A percentile compares a stretch with the other conserved stretches of the same genome.
These are phyloP conservation scores for Mycocentrospora acerina DNA, from an alignment of 2,329 filamentous ascomycete genomes.

Conservation along the genomic window DNA sequence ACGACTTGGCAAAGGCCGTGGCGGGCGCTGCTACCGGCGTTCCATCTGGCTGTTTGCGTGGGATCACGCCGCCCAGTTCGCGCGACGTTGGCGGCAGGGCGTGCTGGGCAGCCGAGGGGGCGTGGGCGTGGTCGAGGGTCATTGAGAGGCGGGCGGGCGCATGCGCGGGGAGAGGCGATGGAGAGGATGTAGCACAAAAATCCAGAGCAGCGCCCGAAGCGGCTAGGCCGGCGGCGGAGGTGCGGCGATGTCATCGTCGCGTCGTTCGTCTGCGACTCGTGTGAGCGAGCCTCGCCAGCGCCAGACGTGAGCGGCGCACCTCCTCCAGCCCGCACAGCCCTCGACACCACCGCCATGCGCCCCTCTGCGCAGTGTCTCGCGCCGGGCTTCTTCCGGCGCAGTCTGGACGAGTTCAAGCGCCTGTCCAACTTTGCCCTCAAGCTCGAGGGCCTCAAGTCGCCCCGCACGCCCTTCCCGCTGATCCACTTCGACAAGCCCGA, in stretches of 20 bases:
- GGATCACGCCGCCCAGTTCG: slow-evolving; percentile 60
- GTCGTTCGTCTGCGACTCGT: no score
- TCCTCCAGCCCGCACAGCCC: no score
- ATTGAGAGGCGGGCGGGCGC: slow-evolving; percentile 28
- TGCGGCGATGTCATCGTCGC: slow-evolving; percentile 2
- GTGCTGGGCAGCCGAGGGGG: slow-evolving; percentile 31
- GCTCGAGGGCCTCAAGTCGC: slow-evolving; percentile 67
- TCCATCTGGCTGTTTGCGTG: slow-evolving; percentile 47
- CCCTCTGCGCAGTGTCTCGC: slow-evolving; percentile 38
- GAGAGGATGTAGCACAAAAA: slow-evolving; percentile 6
- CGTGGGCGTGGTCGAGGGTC: slow-evolving; percentile 37
- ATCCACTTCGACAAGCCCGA: slow-evolving; percentile 60
- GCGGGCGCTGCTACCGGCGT: slow-evolving; percentile 40
- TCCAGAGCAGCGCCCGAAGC: background rate
- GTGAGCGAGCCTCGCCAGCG: background rate
- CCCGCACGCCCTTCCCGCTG: slow-evolving; percentile 64
- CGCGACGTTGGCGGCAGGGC: slow-evolving; percentile 54
- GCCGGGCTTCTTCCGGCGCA: slow-evolving; percentile 59
- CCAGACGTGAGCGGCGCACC: background rate
- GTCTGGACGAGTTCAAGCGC: slow-evolving; percentile 60
- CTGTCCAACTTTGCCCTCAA: slow-evolving; percentile 62
- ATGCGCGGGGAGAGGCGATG: slow-evolving; percentile 1
- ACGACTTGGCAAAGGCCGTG: slow-evolving; percentile 66
- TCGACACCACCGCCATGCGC: slow-evolving; percentile 32
- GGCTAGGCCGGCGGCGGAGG: background rate